Conservation (phyloP, 768 basidiomycete species). For the Tulasnella sp. region DNA sequence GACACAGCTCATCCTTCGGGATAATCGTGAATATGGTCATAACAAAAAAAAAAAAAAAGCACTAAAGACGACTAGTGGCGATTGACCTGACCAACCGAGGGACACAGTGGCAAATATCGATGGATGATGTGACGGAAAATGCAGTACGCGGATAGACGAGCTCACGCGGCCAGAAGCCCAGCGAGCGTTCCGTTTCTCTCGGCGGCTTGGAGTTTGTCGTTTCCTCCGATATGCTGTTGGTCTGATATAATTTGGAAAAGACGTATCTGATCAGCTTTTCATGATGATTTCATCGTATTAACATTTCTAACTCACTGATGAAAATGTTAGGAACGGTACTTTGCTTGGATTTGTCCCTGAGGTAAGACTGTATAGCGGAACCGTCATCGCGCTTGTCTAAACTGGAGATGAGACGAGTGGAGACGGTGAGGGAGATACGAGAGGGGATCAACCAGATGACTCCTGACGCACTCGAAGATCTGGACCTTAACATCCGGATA, state of each 20-base stretch:
- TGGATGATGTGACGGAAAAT: too few relatives aligned
- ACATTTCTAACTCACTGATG: constrained; percentile 38
- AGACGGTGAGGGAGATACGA: neutral
- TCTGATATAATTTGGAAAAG: constrained; percentile 13
- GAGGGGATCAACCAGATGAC: neutral
- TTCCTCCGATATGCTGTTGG: constrained; percentile 23
- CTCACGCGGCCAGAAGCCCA: constrained; percentile 11
- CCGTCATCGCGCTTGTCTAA: constrained; percentile 37
- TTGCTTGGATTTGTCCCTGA: constrained; percentile 51
- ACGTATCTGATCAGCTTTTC: neutral
- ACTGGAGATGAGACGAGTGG: constrained; percentile 5
- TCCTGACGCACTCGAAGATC: constrained; percentile 23
- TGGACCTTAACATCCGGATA: constrained; percentile 21
- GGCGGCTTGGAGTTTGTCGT: constrained; percentile 18
- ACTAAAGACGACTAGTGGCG: too few relatives aligned
- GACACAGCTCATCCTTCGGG: too few relatives aligned
- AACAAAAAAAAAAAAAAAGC: too few relatives aligned
- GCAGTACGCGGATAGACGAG: too few relatives aligned
- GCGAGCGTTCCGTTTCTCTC: constrained; percentile 17
- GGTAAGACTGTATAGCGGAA: constrained; percentile 51
- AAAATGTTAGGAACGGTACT: constrained; percentile 69
- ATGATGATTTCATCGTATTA: neutral
- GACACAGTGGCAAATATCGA: too few relatives aligned
- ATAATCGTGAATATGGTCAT: too few relatives aligned
- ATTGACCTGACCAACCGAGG: too few relatives aligned